Conservation (phyloP, 129 eudicot genomes). For the Flaveria brownii region DNA sequence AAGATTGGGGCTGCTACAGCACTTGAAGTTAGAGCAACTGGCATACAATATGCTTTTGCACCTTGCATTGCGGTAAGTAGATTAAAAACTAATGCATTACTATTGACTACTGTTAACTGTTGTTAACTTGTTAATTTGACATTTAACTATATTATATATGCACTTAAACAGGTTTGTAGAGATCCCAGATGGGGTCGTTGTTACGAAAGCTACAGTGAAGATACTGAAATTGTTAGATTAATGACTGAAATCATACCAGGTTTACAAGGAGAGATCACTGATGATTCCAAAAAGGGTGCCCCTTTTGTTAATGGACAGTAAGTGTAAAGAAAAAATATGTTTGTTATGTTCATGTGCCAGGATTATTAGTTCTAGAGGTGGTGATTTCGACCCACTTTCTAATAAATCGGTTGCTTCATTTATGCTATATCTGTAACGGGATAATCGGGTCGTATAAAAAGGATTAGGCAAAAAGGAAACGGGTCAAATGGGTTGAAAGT, state of each 20-base stretch:
- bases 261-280: conserved; percentile 34
- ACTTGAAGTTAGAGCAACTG: conserved; percentile 80
- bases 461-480: no score
- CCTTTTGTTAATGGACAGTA: conserved; percentile 34
- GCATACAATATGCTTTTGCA: conserved; percentile 69
- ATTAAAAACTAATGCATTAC: neutral
- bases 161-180: conserved; percentile 45
- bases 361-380: no score
- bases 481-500: no score
- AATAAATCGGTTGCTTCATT: no score
- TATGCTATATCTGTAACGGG: no score
- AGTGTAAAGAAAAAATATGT: neutral
- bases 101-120: neutral
- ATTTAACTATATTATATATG: neutral
- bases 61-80: conserved; percentile 73
- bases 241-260: conserved; percentile 47
- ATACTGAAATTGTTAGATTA: conserved; percentile 40
- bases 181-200: conserved; percentile 66
- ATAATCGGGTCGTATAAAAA: no score
- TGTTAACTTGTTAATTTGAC: neutral
- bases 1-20: conserved; percentile 90
- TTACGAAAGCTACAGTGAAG: conserved; percentile 54
- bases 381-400: conserved; percentile 1
- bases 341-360: no score
- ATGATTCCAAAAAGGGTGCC: conserved; percentile 19